Percentiles rank a stretch among this genome's conserved stretches.
Evolutionary conservation across 2,329 filamentous ascomycete genomes (phyloP).

Genomic region (Penicillium sp.): DNA sequence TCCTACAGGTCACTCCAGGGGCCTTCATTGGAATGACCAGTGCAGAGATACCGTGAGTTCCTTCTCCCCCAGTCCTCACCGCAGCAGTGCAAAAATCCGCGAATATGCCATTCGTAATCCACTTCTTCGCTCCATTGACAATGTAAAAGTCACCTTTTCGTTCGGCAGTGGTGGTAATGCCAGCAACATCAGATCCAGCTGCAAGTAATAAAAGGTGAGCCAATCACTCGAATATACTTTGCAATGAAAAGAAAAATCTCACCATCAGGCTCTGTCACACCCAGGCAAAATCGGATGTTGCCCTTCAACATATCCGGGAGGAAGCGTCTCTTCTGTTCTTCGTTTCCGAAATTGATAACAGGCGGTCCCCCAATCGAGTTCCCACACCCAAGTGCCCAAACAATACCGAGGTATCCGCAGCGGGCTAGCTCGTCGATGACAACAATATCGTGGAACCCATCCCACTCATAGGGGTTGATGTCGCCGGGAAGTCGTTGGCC

Average conservation of each 20-base stretch:
- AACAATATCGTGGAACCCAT: slow-evolving; percentile 40
- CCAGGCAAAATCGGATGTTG: slow-evolving; percentile 60
- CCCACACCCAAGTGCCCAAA: slow-evolving; percentile 34
- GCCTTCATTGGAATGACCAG: slow-evolving; percentile 57
- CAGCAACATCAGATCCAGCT: slow-evolving; percentile 60
- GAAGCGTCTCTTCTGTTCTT: slow-evolving; percentile 45
- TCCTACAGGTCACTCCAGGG: slow-evolving; percentile 51
- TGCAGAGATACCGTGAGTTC: slow-evolving; percentile 57
- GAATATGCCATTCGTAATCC: slow-evolving; percentile 61
- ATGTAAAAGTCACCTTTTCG: slow-evolving; percentile 52
- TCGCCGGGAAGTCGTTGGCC: slow-evolving; percentile 27
- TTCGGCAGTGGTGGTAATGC: slow-evolving; percentile 57
- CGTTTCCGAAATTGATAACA: slow-evolving; percentile 30
- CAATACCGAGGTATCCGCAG: slow-evolving; percentile 32
- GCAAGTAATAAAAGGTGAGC: background rate
- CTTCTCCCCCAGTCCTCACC: slow-evolving; percentile 58
- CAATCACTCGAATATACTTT: background rate
- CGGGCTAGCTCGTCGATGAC: slow-evolving; percentile 41
- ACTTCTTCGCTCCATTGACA: slow-evolving; percentile 64
- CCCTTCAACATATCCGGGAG: slow-evolving; percentile 59
- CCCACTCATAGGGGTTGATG: slow-evolving; percentile 33
- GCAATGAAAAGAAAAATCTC: background rate
- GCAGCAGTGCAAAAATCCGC: slow-evolving; percentile 61
- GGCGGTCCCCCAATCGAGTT: slow-evolving; percentile 36
- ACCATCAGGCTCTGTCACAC: slow-evolving; percentile 53